These are phyloP conservation scores for Tolypocladium paradoxum DNA, from an alignment of 2,329 filamentous ascomycete species.

Conservation along the genomic window DNA sequence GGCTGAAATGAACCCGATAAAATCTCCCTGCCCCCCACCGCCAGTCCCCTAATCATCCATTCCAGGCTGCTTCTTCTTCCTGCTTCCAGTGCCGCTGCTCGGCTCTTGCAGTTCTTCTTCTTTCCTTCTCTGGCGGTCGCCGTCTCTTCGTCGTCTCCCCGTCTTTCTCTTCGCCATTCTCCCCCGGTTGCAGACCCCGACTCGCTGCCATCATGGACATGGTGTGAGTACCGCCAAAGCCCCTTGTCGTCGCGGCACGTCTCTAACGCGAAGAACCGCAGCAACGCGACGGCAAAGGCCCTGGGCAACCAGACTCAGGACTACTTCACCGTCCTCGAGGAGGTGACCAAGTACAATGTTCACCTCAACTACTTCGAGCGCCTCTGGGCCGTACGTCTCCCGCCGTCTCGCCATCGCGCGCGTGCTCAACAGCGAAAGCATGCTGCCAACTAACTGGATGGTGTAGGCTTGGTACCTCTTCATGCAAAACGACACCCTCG, in stretches of 20 bases:
- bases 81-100: background rate
- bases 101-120: background rate
- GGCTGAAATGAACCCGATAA: slow-evolving; percentile 3
- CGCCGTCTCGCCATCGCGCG: background rate
- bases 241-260: slow-evolving; percentile 9
- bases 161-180: background rate
- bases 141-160: background rate
- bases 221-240: slow-evolving; percentile 14
- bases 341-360: slow-evolving; percentile 64
- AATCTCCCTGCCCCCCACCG: slow-evolving; percentile 7
- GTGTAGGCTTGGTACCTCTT: slow-evolving; percentile 78
- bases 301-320: slow-evolving; percentile 35
- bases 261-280: slow-evolving; percentile 16
- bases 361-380: slow-evolving; percentile 79
- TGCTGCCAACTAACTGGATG: background rate
- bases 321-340: slow-evolving; percentile 49
- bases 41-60: background rate
- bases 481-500: slow-evolving; percentile 95
- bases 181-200: background rate
- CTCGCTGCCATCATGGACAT: slow-evolving; percentile 20
- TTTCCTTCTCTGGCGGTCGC: background rate
- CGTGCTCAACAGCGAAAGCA: background rate
- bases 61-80: background rate
- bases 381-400: slow-evolving; percentile 65
- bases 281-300: slow-evolving; percentile 39